Conservation (phyloP, 208 protist species). For the Trichomonas vaginalis region DNA sequence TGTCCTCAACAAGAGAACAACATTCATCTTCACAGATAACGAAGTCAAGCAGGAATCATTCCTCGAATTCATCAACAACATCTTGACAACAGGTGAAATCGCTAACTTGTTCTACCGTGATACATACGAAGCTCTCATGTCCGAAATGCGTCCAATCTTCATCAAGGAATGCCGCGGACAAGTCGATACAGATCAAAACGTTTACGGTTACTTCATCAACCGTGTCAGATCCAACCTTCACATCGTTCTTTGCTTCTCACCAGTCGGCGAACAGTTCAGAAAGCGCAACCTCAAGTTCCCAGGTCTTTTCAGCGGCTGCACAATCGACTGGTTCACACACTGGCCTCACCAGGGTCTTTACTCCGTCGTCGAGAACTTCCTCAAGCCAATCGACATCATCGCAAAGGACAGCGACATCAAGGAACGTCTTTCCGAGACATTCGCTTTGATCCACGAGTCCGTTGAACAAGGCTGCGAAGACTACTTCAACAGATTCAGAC, state of each 20-base stretch:
- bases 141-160: slow-evolving; percentile 70
- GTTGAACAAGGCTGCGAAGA: slow-evolving; percentile 39
- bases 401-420: slow-evolving; percentile 25
- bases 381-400: slow-evolving; percentile 37
- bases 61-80: slow-evolving; percentile 90
- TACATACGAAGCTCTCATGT: slow-evolving; percentile 77
- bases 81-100: slow-evolving; percentile 63
- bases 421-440: slow-evolving; percentile 39
- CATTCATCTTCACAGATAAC: slow-evolving; percentile 88
- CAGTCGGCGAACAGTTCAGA: slow-evolving; percentile 82
- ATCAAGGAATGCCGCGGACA: slow-evolving; percentile 65
- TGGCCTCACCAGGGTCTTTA: slow-evolving; percentile 78
- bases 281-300: slow-evolving; percentile 81
- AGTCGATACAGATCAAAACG: slow-evolving; percentile 73
- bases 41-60: slow-evolving; percentile 90
- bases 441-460: slow-evolving; percentile 47
- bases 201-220: slow-evolving; percentile 88
- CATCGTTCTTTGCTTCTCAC: slow-evolving; percentile 88
- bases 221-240: slow-evolving; percentile 79
- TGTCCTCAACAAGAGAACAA: slow-evolving; percentile 47
- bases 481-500: slow-evolving; percentile 52
- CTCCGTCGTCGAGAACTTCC: slow-evolving; percentile 42
- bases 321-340: slow-evolving; percentile 92
- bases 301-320: slow-evolving; percentile 76
- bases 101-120: slow-evolving; percentile 87